Percentiles rank a stretch among this genome's conserved stretches.
phyloP scores from a whole-genome alignment of 345 rosid species.

The Erysimum cheiranthoides region DNA sequence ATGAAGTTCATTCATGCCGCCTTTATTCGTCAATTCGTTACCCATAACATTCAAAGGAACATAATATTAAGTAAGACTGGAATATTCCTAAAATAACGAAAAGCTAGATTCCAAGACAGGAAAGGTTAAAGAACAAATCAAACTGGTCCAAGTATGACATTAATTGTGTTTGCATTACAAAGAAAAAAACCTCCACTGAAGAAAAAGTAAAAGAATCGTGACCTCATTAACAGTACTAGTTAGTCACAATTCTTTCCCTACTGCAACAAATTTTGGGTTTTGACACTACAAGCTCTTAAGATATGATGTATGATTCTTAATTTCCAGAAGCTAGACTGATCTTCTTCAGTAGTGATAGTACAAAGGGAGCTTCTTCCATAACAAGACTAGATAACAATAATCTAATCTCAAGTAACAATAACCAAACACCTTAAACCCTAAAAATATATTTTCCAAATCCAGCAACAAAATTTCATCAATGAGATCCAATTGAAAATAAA shows the following conservation, averaged over 20 bases:
- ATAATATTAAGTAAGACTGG: slow-evolving; percentile 23
- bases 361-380: neutral
- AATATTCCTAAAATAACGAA: too few relatives aligned
- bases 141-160: neutral
- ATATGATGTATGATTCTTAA: slow-evolving; percentile 3
- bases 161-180: neutral
- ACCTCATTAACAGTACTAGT: slow-evolving; percentile 8
- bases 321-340: slow-evolving; percentile 2
- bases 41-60: slow-evolving; percentile 20
- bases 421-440: slow-evolving; percentile 20
- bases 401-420: neutral
- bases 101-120: slow-evolving; percentile 3
- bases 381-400: slow-evolving; percentile 1
- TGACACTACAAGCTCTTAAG: neutral
- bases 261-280: neutral
- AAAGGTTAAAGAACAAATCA: neutral
- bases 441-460: neutral
- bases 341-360: neutral
- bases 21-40: slow-evolving; percentile 24
- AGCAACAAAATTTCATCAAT: slow-evolving; percentile 15
- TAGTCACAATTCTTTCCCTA: slow-evolving; percentile 23
- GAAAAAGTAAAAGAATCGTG: slow-evolving; percentile 8
- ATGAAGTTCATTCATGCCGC: slow-evolving; percentile 56
- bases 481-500: slow-evolving; percentile 24
- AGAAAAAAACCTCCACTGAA: neutral